Conservation (phyloP, 192 early-diverging fungal genomes). For the Geranomyces michiganensis region DNA sequence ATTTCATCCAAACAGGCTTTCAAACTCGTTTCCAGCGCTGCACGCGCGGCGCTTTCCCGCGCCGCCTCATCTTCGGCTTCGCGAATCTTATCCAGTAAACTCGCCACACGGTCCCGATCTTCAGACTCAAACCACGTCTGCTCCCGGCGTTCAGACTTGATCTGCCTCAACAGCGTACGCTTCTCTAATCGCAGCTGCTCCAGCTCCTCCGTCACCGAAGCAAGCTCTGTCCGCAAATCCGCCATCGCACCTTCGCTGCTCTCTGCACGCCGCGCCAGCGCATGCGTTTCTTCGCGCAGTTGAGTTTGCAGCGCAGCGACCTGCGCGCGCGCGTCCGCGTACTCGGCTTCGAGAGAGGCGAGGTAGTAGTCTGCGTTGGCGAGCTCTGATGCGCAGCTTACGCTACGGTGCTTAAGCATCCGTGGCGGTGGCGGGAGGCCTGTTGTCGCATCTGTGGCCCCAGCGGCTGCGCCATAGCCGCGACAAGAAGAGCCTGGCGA, state of each 20-base stretch:
- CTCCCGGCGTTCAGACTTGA: background rate
- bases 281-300: background rate
- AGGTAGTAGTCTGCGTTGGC: conserved; percentile 8
- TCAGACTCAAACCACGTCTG: conserved; percentile 3
- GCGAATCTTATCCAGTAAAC: background rate
- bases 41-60: conserved; percentile 7
- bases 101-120: conserved; percentile 3
- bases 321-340: conserved; percentile 5
- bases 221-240: background rate
- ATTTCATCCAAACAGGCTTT: background rate
- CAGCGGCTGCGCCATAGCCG: too few species aligned
- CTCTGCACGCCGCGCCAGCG: background rate
- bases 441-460: too few species aligned
- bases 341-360: background rate
- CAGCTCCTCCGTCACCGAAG: background rate
- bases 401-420: background rate
- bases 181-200: background rate
- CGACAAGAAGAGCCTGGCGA: background rate
- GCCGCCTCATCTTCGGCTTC: conserved; percentile 10
- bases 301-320: background rate
- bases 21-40: background rate
- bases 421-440: background rate
- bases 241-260: background rate
- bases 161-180: background rate
- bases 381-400: background rate